These are phyloP conservation scores for Sugiyamaella marilandica DNA, from an alignment of 805 yeast species.

Conservation along the genomic window DNA sequence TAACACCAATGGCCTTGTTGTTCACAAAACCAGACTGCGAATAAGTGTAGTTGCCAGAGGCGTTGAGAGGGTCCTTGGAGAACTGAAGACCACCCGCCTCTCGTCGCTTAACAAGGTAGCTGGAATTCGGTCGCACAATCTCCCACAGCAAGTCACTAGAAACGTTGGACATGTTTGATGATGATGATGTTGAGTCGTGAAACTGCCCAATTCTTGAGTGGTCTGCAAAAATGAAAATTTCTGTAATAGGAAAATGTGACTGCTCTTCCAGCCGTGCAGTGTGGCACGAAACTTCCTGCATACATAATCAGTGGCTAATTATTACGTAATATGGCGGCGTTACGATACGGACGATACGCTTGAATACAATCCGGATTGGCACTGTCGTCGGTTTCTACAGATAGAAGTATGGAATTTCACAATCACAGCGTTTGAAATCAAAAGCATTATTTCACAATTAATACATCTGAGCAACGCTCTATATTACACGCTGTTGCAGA, in stretches of 20 bases:
- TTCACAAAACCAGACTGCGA: conserved; percentile 46
- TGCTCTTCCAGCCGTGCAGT: not conserved
- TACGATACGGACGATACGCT: too few relatives aligned
- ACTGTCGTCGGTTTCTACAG: too few relatives aligned
- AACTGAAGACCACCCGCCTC: conserved; percentile 38
- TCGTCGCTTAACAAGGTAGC: conserved; percentile 45
- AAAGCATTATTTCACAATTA: too few relatives aligned
- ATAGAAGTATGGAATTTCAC: too few relatives aligned
- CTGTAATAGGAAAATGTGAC: not conserved
- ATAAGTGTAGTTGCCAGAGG: conserved; percentile 43
- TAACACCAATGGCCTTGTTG: conserved; percentile 46
- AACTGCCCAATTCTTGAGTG: not conserved
- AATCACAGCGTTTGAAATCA: too few relatives aligned
- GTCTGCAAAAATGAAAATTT: not conserved
- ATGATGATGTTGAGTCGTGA: not conserved
- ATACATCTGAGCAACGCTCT: too few relatives aligned
- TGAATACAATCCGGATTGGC: too few relatives aligned
- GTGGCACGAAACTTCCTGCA: too few relatives aligned
- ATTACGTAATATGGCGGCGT: too few relatives aligned
- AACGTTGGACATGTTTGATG: conserved; percentile 18
- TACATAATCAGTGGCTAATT: too few relatives aligned
- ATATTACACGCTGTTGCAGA: too few relatives aligned
- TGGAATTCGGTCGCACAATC: conserved; percentile 43
- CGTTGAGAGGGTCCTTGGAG: conserved; percentile 50
- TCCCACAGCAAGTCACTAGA: conserved; percentile 47